Evolutionary conservation across 2,329 filamentous ascomycete genomes (phyloP).

Genomic region (Colletotrichum sp.): DNA sequence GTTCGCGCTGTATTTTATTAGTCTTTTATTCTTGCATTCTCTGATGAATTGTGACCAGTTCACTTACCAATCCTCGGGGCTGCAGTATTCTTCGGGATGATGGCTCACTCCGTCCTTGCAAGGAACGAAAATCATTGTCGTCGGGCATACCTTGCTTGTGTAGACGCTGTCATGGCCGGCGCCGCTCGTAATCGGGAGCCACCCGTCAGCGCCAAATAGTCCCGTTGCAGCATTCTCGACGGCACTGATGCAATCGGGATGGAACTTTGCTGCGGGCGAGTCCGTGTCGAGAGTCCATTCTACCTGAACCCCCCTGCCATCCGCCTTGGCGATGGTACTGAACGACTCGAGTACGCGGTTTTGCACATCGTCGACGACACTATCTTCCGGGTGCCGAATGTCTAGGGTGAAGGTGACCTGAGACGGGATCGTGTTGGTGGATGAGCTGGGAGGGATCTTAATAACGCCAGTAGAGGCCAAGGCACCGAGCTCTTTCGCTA

Average conservation of each 20-base stretch:
- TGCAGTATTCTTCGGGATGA: conserved; percentile 67
- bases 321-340: conserved; percentile 25
- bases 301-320: conserved; percentile 45
- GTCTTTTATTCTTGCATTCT: conserved; percentile 22
- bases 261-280: conserved; percentile 67
- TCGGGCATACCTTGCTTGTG: conserved; percentile 62
- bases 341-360: conserved; percentile 26
- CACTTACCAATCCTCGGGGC: conserved; percentile 57
- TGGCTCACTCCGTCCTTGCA: conserved; percentile 68
- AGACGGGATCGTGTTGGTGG: conserved; percentile 22
- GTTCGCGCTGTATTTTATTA: conserved; percentile 15
- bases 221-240: conserved; percentile 66
- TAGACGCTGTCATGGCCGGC: conserved; percentile 60
- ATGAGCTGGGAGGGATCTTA: conserved; percentile 22
- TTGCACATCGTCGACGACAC: conserved; percentile 23
- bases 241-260: conserved; percentile 69
- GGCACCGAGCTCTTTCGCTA: conserved; percentile 64
- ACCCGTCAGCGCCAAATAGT: conserved; percentile 52
- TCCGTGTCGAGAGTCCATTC: conserved; percentile 67
- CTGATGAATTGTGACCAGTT: neutral
- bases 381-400: conserved; percentile 21
- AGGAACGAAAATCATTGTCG: conserved; percentile 71
- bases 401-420: conserved; percentile 23
- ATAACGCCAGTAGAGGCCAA: conserved; percentile 75
- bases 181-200: conserved; percentile 43